Evolutionary conservation across 202 grass and related monocot species (phyloP), one percentile per base, ranked within the genome.

Genomic region (Brachypodium distachyon): DNA sequence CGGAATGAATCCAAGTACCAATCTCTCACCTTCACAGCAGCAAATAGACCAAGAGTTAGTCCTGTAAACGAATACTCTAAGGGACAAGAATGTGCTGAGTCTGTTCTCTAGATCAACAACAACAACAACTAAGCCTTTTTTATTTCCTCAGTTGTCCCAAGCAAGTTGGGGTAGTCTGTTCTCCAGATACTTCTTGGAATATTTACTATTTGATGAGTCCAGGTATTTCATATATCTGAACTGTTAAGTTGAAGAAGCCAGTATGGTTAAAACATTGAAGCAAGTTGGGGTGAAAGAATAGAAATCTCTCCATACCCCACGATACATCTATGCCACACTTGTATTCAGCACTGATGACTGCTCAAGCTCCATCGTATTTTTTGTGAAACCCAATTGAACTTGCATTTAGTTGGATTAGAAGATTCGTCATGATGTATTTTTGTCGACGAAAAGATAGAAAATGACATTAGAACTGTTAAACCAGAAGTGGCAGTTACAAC

Each of bases 1-100:
- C 83, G 82, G 61, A 98, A 98, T 28, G 95, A 98, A 25, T 94
- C 87, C 46, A 98, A 51, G 12, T 98, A 98, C 95, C 95, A 98
- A 74, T 98, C 80, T 37, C 87, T 91, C 70, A 96, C 89, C 92
- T 96, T 75, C 12, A 69, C 55, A 84, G 18, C 38, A 17, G 38
- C 27, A 43, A 77, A 65, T 6, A 58, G 12, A 65, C 1, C 2
- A 68, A 80, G 60, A 70, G 54, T 76, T 67, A 69, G 44, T 42
- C 22, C 9, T 68, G 43, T 22, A 67, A 78, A 47, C 59, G 26
- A 28, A 22, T 74, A 29, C 38, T 62, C 22, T 59, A 4, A 46
- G 28, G 12, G 2, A 37, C 36, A 62, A 79, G 43, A 53, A 79
- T 10, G 37, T 53, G 44, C 33, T 82, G 58, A 29, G 59, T 74